Evolutionary conservation across 495 filamentous ascomycete genomes (phyloP), one percentile per base, ranked within the genome.

Genomic region (Sabuloglossum arenarium): DNA sequence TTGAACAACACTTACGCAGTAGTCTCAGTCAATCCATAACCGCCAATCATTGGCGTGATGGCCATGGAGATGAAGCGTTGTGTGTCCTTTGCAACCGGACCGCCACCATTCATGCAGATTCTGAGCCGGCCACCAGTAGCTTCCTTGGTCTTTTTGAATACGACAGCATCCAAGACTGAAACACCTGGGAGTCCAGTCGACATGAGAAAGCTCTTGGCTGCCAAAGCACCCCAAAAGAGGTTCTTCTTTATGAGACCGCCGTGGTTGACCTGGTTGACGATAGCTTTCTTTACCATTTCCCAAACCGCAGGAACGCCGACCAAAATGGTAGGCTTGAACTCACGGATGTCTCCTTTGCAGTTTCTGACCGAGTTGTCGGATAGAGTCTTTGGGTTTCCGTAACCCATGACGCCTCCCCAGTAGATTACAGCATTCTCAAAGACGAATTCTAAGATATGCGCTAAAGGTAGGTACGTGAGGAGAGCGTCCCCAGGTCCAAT

Each of bases 241-340:
- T 84, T 85, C 67, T 78, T 83, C 11, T 82, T 77, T 19, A 97
- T 52, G 27, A 79, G 71, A 65, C 79, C 83, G 53, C 80, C 79
- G 60, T 82, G 79, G 68, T 84, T 80, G 58, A 97, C 79, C 70
- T 94, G 91, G 64, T 76, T 74, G 59, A 94, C 73, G 60, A 98
- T 90, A 61, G 91, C 91, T 69, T 98, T 98, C 81, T 96, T 97
- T 61, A 98, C 87, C 0, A 87, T 82, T 70, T 98, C 91, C 85
- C 89, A 98, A 11, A 98, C 91, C 31, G 90, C 88, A 8, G 91
- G 91, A 21, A 98, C 91, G 65, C 91, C 91, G 50, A 96, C 87
- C 46, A 98, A 74, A 59, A 98, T 79, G 21, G 85, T 89, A 24
- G 91, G 91, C 64, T 80, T 81, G 70, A 95, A 88, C 65, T 98